Evolutionary conservation across 345 rosid species (phyloP).

Genomic region (Angophora floribunda): DNA sequence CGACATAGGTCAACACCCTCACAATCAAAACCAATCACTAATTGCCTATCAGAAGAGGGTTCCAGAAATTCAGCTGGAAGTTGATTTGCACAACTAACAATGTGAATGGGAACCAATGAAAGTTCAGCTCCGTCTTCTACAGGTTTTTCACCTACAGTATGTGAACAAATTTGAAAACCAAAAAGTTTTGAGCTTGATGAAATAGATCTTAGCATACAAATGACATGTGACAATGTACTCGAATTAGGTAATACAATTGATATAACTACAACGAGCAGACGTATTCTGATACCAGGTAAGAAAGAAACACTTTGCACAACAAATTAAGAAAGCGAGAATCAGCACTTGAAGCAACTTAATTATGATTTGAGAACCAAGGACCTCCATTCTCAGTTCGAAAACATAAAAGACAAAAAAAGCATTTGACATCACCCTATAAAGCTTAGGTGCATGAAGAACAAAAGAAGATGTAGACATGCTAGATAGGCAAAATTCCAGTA

Average conservation of each 20-base stretch:
- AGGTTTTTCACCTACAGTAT: conserved; percentile 30
- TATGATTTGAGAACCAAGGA: not conserved
- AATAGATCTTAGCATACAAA: not conserved
- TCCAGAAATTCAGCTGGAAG: conserved; percentile 76
- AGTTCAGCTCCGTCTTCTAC: conserved; percentile 27
- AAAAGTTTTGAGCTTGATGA: not conserved
- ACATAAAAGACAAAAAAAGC: not conserved
- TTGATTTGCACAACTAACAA: conserved; percentile 60
- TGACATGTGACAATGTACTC: not conserved
- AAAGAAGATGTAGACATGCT: not conserved
- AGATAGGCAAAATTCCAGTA: not conserved
- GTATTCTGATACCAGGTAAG: not conserved
- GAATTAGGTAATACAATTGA: not conserved
- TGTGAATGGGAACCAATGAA: conserved; percentile 43
- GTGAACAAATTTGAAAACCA: not conserved
- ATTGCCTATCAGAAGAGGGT: conserved; percentile 47
- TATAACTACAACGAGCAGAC: not conserved
- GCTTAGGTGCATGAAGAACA: not conserved
- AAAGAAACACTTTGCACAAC: not conserved
- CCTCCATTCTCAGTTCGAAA: not conserved
- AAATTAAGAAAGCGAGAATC: not conserved
- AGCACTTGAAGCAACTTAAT: not conserved
- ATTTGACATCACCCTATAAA: not conserved
- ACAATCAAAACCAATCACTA: conserved; percentile 86
- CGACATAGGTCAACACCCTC: conserved; percentile 92